A percentile compares a stretch with the other conserved stretches of the same genome.
These are phyloP conservation scores for Aegilops sharonensis DNA, from an alignment of 176 grass and related monocot species.

Conservation along the genomic window DNA sequence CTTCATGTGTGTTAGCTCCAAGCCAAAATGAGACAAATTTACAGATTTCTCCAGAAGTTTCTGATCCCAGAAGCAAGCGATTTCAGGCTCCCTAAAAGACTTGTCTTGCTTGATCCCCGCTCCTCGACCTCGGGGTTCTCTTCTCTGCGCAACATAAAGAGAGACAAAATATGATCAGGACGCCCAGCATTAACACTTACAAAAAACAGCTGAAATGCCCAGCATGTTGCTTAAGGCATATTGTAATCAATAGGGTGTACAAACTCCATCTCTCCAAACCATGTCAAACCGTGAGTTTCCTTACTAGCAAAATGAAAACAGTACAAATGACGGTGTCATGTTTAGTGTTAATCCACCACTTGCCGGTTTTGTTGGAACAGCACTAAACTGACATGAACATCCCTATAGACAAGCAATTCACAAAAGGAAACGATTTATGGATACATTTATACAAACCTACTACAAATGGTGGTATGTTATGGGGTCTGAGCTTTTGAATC, in stretches of 20 bases:
- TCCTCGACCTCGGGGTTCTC: neutral
- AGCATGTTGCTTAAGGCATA: conserved; percentile 5
- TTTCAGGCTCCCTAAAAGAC: conserved; percentile 61
- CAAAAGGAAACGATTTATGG: neutral
- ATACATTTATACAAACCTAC: neutral
- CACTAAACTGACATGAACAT: neutral
- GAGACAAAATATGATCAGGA: conserved; percentile 15
- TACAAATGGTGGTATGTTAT: neutral
- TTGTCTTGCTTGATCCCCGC: conserved; percentile 22
- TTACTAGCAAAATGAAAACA: neutral
- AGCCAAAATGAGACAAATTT: conserved; percentile 25
- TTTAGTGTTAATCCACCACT: neutral
- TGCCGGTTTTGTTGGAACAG: neutral
- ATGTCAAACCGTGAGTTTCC: neutral
- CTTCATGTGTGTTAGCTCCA: neutral
- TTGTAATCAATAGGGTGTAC: neutral
- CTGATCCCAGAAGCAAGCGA: conserved; percentile 62
- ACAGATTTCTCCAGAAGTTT: conserved; percentile 69
- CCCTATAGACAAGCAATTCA: neutral
- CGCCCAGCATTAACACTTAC: neutral
- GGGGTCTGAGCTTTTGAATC: neutral
- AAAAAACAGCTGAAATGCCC: neutral
- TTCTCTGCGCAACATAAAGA: conserved; percentile 42
- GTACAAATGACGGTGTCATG: neutral
- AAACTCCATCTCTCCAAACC: neutral